Base-by-base conservation (phyloP, 2,329 filamentous ascomycete species). In the Epichloe gansuensis region DNA sequence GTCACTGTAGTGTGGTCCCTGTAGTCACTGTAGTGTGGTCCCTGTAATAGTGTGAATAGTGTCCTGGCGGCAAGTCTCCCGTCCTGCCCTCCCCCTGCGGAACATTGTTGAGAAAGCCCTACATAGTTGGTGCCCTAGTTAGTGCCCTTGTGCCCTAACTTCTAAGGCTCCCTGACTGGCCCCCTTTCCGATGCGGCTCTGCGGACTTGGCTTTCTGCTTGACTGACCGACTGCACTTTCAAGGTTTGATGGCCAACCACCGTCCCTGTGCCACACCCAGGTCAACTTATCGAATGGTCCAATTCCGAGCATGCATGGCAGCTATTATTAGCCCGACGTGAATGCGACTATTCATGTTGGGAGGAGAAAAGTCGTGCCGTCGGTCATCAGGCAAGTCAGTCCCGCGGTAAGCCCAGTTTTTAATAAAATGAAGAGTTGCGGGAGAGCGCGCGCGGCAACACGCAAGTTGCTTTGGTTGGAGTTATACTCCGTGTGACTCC, bases 101-200 rank as follows among this genome's bases (percentile, higher is more conserved):
- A 31, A 31, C 8, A 31, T 31, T 11, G 28, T 9, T 31, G 9
- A 31, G 28, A 9, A 31, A 31, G 7, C 7, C 28, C 28, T 9
- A n/a, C n/a, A n/a, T n/a, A 31, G 28, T 28, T 7, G 8, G 28
- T 43, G 41, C 4, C 21, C 41, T 17, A 21, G 2, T 21, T 21
- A 21, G 17, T 21, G 17, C 17, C 17, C 17, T 21, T 21, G 17
- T 21, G 17, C 17, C 17, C 17, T 21, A 21, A 21, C 17, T 21
- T 21, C 17, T 21, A 21, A 21, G 17, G 17, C 11, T 21, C 12
- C 4, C 15, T 46, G 15, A 13, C 44, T 11, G 8, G 39, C 13
- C 49, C 41, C 41, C n/a, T 28, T 21, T 23, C n/a, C 15, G 31
- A 46, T 54, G 52, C 39, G 52, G 52, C 52, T 51, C 48, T 51